Base-by-base conservation (phyloP, 2,329 filamentous ascomycete species). In the Tolypocladium amazonense region DNA sequence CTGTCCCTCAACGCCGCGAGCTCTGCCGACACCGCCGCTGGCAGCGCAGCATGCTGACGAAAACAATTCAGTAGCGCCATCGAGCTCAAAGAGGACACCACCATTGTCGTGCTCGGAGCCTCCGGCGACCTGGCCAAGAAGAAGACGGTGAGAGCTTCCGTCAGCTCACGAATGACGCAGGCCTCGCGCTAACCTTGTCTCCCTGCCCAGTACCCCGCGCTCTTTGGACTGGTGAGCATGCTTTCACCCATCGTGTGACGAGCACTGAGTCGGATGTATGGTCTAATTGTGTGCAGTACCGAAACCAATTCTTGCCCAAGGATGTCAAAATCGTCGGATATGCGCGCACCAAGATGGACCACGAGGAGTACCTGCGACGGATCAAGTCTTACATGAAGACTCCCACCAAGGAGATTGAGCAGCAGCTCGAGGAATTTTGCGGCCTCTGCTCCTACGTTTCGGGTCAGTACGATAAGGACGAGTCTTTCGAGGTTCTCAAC, bases 361-460 rank as follows among this genome's bases (percentile, higher is more conserved):
- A 93, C 71, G 87, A 91, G 65, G 94, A 99, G 76, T 97, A 90
- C 80, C 83, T 97, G 73, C 90, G 88, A 78, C 86, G 94, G 67
- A 92, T 99, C 77, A 93, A 89, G 79, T 96, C 92, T 62, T 95
- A 97, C 80, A 99, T 99, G 81, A 97, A 99, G 85, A 94, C 92
- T 20, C 94, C 94, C 20, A 97, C 93, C 67, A 96, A 96, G 81
- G 94, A 97, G 69, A 87, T 95, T 67, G 92, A 99, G 80, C 88
- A 96, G 77, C 92, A 97, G 75, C 83, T 99, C 62, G 86, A 94
- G 63, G 88, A 94, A 61, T 99, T 99, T 79, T 88, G 87, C 79
- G 79, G 84, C 63, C 81, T 93, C 69, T 97, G 93, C 83, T 87
- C 90, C 71, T 99, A 99, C 72, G 81, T 99, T 57, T 90, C 92